Evolutionary conservation across 208 protist genomes (phyloP), one percentile per base, ranked within the genome.

Genomic region (Acanthamoeba polyphaga): DNA sequence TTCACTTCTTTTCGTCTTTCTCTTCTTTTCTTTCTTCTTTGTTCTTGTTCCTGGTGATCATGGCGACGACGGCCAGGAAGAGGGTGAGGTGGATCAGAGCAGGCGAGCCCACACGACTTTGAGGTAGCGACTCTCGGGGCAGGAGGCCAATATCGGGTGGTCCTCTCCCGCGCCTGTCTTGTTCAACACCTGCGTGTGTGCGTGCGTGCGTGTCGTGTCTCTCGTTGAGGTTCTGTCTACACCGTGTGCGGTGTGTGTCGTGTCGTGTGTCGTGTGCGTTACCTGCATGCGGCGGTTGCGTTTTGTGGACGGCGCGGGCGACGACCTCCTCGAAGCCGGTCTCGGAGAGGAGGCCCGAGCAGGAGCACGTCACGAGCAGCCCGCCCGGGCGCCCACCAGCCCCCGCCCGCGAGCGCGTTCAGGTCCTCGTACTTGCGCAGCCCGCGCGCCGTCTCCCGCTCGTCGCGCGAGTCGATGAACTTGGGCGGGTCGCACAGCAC

Each of bases 401-500:
- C 51, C 32, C 15, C n/a, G n/a, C n/a, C 53, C 19, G 80, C 80
- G 12, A 88, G 80, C 80, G 80, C 80, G 80, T 88, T 88, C 13
- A 88, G 53, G 53, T 88, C 80, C 53, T 88, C 80, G 53, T 88
- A 88, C 53, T 88, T 88, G 80, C 80, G 80, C 80, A 60, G 27
- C n/a, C 80, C 80, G 46, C 80, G 80, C 15, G 80, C 80, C 12
- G 53, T 27, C 53, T 88, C 80, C 10, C 51, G 80, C 53, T 58
- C 51, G 80, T 88, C 80, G 17, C 80, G 43, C 24, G 80, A 88
- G 19, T 60, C 80, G 46, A 88, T 43, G 51, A 88, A 88, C 51
- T 88, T 88, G 80, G 80, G 80, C 80, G 80, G 80, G 24, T 88
- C 80, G 80, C 80, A 88, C 51, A 88, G 80, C 13, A 88, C 80